Evolutionary conservation across 108 stramenopile genomes (phyloP), one percentile per base, ranked within the genome.

Genomic region (Pseudonitzschia pungens): DNA sequence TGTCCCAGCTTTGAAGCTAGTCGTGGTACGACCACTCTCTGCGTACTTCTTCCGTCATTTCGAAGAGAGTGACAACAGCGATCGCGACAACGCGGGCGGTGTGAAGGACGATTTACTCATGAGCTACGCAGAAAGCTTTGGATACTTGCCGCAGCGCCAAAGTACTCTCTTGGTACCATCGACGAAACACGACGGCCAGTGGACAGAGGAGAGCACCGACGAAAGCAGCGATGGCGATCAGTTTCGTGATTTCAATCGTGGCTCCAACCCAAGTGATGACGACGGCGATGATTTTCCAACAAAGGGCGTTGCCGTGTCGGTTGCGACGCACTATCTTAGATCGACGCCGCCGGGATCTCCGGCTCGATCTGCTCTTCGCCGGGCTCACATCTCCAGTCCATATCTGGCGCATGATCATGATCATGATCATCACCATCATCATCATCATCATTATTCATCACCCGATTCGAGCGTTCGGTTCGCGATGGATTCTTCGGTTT

Each of bases 31-130:
- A 59, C 87, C 87, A 43, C 27, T 86, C 32, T 75, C 60, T 65
- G 62, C 50, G 0, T 89, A 72, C 74, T 77, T 89, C 63, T 89
- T 89, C 44, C 66, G 73, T 29, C 87, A 58, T 27, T 58, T 26
- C 57, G 57, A 58, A 58, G 57, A 58, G 26, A 51, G 20, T 3
- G 10, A 9, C n/a, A 16, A 9, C 16, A 10, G 16, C 16, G 50
- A 10, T 3, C 50, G 9, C 50, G 50, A 10, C 50, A 58, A 26
- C 31, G 28, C 10, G 26, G 24, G 28, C 4, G 27, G 9, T 27
- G 26, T 16, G 21, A 26, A 58, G 26, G 14, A 14, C 16, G 57
- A 58, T 58, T 26, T 58, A 7, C 57, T 58, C 4, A 58, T 58
- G 57, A 58, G 24, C 15, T 58, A 58, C 26, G 57, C 57, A 0